A percentile compares a stretch with the other conserved stretches of the same genome.
Evolutionary conservation across 1,284 basidiomycete genomes (phyloP).

Genomic region (Meira miltonrushii): DNA sequence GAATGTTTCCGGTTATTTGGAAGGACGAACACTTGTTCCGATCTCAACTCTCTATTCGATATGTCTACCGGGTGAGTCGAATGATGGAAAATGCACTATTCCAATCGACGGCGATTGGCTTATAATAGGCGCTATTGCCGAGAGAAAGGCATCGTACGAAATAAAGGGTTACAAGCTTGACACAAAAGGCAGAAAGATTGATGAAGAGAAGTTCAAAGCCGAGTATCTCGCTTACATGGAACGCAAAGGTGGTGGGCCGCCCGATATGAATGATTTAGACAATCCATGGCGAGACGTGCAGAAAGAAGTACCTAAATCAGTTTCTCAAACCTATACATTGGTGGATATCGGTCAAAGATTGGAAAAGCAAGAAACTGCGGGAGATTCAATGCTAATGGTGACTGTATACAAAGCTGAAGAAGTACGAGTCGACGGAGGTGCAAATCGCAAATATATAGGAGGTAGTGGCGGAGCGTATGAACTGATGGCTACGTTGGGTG

Average conservation of each 20-base stretch:
- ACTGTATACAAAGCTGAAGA: slow-evolving; percentile 1
- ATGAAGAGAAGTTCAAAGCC: neutral
- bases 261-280: neutral
- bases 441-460: neutral
- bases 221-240: neutral
- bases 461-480: slow-evolving; percentile 7
- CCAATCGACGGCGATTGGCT: slow-evolving; percentile 88
- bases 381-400: slow-evolving; percentile 3
- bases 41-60: slow-evolving; percentile 78
- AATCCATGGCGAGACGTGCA: neutral
- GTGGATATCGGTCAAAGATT: neutral
- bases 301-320: neutral
- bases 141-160: neutral
- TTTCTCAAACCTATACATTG: neutral
- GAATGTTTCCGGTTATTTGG: slow-evolving; percentile 73
- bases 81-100: slow-evolving; percentile 67
- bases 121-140: slow-evolving; percentile 61
- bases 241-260: neutral
- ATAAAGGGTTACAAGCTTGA: neutral
- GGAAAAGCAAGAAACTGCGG: neutral
- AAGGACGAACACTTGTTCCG: slow-evolving; percentile 76
- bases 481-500: neutral
- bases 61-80: neutral
- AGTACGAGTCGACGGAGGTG: neutral
- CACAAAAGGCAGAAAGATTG: neutral